Evolutionary conservation across 2,329 filamentous ascomycete genomes (phyloP), one percentile per base, ranked within the genome.

Genomic region (Grosmannia clavigera): DNA sequence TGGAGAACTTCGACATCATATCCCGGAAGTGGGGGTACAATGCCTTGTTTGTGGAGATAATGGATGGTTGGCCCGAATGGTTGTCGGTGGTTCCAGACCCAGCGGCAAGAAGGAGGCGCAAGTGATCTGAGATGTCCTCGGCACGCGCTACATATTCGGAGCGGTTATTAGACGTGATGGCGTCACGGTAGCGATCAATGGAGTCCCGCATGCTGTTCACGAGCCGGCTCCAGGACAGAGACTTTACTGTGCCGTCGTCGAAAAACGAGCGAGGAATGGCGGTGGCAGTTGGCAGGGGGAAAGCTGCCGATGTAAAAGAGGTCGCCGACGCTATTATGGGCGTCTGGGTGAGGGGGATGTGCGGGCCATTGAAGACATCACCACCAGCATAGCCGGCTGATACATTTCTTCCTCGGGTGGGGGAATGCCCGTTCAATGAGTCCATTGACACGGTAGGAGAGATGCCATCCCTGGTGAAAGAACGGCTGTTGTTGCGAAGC

Each of bases 1-100:
- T 99, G n/a, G 94, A 97, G 72, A 99, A 99, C 67, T 95, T 92
- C 53, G 94, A 97, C 94, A 99, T 99, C 86, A 97, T 97, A 70
- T 97, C 94, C 59, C 94, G 82, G 74, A 99, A 99, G 73, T 97
- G 92, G 29, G 94, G 94, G 69, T 97, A 97, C 19, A 99, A 78
- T 0, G 91, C 89, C 72, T 97, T 97, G 77, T 99, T 99, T 5
- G 90, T 95, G 7, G 92, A 96, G 62, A 99, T 99, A 68, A 99
- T 96, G n/a, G 94, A 97, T 5, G 94, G 94, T 66, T 97, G 95
- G 51, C 94, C 94, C 25, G 94, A 97, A 71, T 99, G 94, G 69
- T 99, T 99, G 73, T 99, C 94, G 0, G 94, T 99, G 1, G 94
- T 99, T 60, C 92, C 91, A 40, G 94, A 99, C 10, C 92, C 94